These are phyloP conservation scores for Barnettozyma siamensis DNA, from an alignment of 805 yeast species.

Conservation along the genomic window DNA sequence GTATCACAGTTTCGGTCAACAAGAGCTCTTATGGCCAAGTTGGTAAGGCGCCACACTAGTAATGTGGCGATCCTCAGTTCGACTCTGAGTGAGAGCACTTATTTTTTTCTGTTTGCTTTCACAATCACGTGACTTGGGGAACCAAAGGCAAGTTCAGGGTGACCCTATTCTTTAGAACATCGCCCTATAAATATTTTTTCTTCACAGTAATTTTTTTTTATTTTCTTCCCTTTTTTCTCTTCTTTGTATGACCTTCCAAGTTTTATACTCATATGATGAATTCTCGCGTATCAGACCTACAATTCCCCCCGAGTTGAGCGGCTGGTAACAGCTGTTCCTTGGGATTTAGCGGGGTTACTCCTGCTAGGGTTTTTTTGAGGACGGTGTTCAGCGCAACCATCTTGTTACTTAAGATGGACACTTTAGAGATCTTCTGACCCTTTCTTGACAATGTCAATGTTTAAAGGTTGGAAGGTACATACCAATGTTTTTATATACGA, in stretches of 20 bases:
- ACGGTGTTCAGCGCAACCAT: slow-evolving; percentile 26
- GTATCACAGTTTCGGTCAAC: background rate
- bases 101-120: slow-evolving; percentile 8
- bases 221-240: slow-evolving; percentile 2
- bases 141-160: no score
- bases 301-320: slow-evolving; percentile 26
- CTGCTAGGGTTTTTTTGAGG: slow-evolving; percentile 26
- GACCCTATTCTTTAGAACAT: background rate
- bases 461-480: background rate
- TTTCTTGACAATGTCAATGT: background rate
- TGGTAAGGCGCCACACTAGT: slow-evolving; percentile 84
- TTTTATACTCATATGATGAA: slow-evolving; percentile 29
- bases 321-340: slow-evolving; percentile 14
- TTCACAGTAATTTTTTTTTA: background rate
- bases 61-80: slow-evolving; percentile 79
- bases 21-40: slow-evolving; percentile 47
- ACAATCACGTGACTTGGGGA: no score
- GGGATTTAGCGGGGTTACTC: slow-evolving; percentile 13
- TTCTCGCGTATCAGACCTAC: slow-evolving; percentile 25
- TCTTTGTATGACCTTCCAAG: slow-evolving; percentile 27
- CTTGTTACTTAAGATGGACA: slow-evolving; percentile 26
- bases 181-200: slow-evolving; percentile 4
- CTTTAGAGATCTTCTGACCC: slow-evolving; percentile 27
- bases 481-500: background rate
- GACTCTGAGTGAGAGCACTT: slow-evolving; percentile 62